A percentile compares a stretch with the other conserved stretches of the same genome.
Evolutionary conservation across 352 stramenopile species (phyloP).

Genomic region (Elongisporangium anandrum): DNA sequence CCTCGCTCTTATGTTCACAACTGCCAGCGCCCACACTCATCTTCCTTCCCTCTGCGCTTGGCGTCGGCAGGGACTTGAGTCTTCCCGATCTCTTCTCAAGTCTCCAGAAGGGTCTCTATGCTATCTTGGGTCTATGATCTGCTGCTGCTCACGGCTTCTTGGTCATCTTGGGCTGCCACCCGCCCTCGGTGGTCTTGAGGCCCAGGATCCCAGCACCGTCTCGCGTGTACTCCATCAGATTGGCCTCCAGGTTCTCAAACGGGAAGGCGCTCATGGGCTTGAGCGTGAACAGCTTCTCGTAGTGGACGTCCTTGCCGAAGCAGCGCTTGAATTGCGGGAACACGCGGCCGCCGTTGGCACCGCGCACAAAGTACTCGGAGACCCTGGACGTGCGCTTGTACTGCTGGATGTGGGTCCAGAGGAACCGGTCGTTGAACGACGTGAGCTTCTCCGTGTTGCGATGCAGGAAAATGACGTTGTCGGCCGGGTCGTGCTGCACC

Average conservation of each 20-base stretch:
- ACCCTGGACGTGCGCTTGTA: slow-evolving; percentile 44
- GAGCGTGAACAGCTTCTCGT: slow-evolving; percentile 48
- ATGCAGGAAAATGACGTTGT: slow-evolving; percentile 51
- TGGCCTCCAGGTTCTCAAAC: slow-evolving; percentile 36
- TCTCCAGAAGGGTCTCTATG: background rate
- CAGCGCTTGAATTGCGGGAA: slow-evolving; percentile 54
- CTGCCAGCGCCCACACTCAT: background rate
- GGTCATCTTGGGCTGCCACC: background rate
- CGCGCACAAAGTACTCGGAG: slow-evolving; percentile 58
- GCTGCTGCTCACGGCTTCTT: background rate
- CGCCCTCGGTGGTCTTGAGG: background rate
- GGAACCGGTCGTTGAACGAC: slow-evolving; percentile 24
- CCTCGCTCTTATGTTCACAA: background rate
- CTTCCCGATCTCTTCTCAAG: too few species aligned
- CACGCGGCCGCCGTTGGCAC: slow-evolving; percentile 48
- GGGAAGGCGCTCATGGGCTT: slow-evolving; percentile 29
- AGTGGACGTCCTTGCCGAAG: slow-evolving; percentile 69
- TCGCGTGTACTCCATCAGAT: slow-evolving; percentile 33
- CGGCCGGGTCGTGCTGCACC: slow-evolving; percentile 55
- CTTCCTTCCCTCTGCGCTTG: background rate
- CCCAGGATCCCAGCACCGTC: slow-evolving; percentile 30
- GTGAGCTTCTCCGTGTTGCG: slow-evolving; percentile 58
- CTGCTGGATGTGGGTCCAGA: slow-evolving; percentile 50
- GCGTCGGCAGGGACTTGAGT: too few species aligned
- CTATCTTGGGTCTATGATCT: background rate